Evolutionary conservation across 805 yeast species (phyloP), one percentile per base, ranked within the genome.

Genomic region (Schizosaccharomyces lindneri): DNA sequence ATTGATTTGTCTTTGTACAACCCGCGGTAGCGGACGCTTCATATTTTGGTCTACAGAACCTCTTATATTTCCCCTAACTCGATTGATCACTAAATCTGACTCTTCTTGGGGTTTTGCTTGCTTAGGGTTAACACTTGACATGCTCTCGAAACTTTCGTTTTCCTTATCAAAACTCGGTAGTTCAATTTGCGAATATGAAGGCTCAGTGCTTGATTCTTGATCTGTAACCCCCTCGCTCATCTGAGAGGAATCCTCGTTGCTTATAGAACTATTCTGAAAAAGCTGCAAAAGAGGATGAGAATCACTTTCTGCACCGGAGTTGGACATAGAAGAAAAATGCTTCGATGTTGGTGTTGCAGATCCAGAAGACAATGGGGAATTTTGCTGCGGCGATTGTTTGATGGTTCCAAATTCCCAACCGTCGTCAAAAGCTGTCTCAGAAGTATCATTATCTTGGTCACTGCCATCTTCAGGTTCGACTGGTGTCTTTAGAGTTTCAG

Each of bases 401-500:
- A 59, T 19, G 4, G 61, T 59, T 2, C 48, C 61, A n/a, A 59
- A 59, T 32, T 59, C 55, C 61, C 61, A 59, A 21, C 55, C 61
- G 9, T 31, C 61, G 17, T 41, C 61, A 7, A 9, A 31, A 11
- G n/a, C 55, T 19, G 27, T 29, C 13, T 59, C 61, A 21, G 29
- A 39, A n/a, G 55, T 24, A 13, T 21, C 39, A 19, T 39, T 15
- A 1, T 21, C 59, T n/a, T 41, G 31, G 27, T 31, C 60, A 27
- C 39, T 29, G n/a, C 43, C 61, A 59, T 59, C 41, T 39, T 59
- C 61, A 17, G 51, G 29, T 5, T 59, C n/a, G 46, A 11, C 31
- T 27, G 55, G 62, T 2, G 62, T 24, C 11, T 55, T 78, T 73
- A 55, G 81, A 76, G 65, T 81, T 84, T 59, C 82, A 74, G 39